Conservation (phyloP, 225 moss, liverwort and hornwort species). For the Ulota crispa region DNA sequence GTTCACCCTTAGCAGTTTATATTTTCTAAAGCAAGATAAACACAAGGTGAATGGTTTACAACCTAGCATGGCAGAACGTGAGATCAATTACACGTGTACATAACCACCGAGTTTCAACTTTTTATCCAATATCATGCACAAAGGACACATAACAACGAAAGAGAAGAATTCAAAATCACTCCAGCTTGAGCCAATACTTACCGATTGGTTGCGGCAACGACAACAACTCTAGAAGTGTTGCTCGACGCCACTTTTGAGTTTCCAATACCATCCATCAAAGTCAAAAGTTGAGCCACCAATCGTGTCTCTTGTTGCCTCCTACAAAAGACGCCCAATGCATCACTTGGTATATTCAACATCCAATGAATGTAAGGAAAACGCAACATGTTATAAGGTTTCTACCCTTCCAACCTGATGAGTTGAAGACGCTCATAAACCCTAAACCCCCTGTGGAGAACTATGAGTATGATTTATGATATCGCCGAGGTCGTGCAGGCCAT, state of each 20-base stretch:
- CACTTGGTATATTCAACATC: not conserved
- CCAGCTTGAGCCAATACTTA: constrained; percentile 23
- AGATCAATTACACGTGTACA: not conserved
- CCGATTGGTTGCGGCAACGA: constrained; percentile 96
- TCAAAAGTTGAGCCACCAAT: constrained; percentile 85
- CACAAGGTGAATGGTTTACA: not conserved
- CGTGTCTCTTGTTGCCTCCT: constrained; percentile 62
- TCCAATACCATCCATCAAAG: constrained; percentile 85
- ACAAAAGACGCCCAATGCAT: constrained; percentile 22
- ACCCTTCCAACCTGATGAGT: not conserved
- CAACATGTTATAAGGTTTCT: not conserved
- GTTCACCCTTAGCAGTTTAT: not conserved
- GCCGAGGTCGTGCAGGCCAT: not conserved
- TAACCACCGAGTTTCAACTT: constrained; percentile 1
- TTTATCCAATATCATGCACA: not conserved
- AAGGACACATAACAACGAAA: not conserved
- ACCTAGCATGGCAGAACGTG: not conserved
- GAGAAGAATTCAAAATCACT: constrained; percentile 8
- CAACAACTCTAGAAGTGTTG: constrained; percentile 67
- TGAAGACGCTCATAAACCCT: not conserved
- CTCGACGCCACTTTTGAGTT: constrained; percentile 44
- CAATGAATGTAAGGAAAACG: not conserved
- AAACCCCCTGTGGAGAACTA: not conserved
- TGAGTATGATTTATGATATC: not conserved
- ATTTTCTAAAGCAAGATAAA: not conserved